phyloP scores from a whole-genome alignment of 2,329 filamentous ascomycete genomes.

The Paraphoma chrysanthemicola region DNA sequence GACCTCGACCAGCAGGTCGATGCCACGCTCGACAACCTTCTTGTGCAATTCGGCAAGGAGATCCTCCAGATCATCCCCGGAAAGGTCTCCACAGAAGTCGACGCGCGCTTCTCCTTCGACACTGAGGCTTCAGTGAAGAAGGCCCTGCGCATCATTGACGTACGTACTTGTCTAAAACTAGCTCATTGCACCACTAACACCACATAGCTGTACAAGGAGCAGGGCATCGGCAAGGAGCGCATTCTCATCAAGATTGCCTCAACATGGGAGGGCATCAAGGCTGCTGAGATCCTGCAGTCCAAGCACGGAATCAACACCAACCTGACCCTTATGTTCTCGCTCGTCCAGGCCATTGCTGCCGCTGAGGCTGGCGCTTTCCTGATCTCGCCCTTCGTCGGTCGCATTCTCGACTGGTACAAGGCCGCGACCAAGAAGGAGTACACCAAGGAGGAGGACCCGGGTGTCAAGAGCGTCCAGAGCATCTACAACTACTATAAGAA shows the following conservation, averaged over 20 bases:
- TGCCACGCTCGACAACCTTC: slow-evolving; percentile 85
- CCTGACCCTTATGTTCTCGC: slow-evolving; percentile 98
- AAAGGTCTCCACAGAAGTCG: slow-evolving; percentile 98
- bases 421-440: slow-evolving; percentile 93
- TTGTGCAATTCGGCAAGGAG: slow-evolving; percentile 98
- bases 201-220: slow-evolving; percentile 85
- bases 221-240: slow-evolving; percentile 91
- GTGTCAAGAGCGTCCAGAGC: slow-evolving; percentile 88
- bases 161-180: slow-evolving; percentile 54
- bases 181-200: slow-evolving; percentile 25
- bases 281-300: slow-evolving; percentile 93
- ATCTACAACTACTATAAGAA: slow-evolving; percentile 99
- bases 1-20: slow-evolving; percentile 84
- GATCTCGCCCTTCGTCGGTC: slow-evolving; percentile 98
- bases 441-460: slow-evolving; percentile 87
- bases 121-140: slow-evolving; percentile 91
- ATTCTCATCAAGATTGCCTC: slow-evolving; percentile 98
- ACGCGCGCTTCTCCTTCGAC: slow-evolving; percentile 94
- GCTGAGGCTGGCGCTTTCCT: slow-evolving; percentile 96
- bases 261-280: slow-evolving; percentile 99
- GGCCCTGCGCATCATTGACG: slow-evolving; percentile 95
- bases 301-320: slow-evolving; percentile 98
- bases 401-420: slow-evolving; percentile 99
- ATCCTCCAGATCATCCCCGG: slow-evolving; percentile 96
- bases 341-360: slow-evolving; percentile 90